Percentiles rank a stretch among this genome's conserved stretches.
Evolutionary conservation across 768 basidiomycete species (phyloP).

Genomic region (Boletus patriciae): DNA sequence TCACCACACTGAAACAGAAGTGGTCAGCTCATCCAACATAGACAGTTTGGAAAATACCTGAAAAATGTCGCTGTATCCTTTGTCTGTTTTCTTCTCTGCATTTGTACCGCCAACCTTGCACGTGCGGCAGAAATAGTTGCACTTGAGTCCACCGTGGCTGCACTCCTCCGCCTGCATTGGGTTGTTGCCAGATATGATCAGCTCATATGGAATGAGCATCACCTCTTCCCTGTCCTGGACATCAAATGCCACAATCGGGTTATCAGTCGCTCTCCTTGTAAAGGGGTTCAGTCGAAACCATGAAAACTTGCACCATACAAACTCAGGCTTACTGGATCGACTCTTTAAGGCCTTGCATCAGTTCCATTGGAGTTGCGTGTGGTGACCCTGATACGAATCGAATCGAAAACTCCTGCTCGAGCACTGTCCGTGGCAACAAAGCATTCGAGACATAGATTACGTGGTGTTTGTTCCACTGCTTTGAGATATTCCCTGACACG

Average conservation of each 20-base stretch:
- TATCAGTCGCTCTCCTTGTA: background rate
- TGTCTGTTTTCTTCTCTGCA: slow-evolving; percentile 20
- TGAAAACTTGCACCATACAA: no score
- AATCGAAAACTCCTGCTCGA: slow-evolving; percentile 35
- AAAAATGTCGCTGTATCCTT: slow-evolving; percentile 27
- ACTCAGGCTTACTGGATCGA: slow-evolving; percentile 19
- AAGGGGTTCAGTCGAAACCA: background rate
- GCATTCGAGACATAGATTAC: slow-evolving; percentile 35
- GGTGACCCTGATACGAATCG: slow-evolving; percentile 34
- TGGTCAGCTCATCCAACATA: background rate
- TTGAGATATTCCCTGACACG: slow-evolving; percentile 36
- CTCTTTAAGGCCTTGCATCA: slow-evolving; percentile 31
- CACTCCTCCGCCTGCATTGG: slow-evolving; percentile 23
- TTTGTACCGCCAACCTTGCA: slow-evolving; percentile 33
- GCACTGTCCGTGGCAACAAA: slow-evolving; percentile 24
- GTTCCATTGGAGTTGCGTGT: slow-evolving; percentile 34
- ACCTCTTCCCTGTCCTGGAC: no score
- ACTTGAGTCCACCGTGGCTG: slow-evolving; percentile 30
- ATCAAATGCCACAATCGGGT: no score
- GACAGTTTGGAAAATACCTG: background rate
- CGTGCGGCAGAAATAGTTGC: slow-evolving; percentile 34
- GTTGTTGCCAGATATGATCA: no score
- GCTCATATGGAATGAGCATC: no score
- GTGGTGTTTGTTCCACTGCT: slow-evolving; percentile 41
- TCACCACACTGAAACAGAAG: background rate